Evolutionary conservation across 73 alveolate genomes (phyloP), one percentile per base, ranked within the genome.

Genomic region (Paramecium octaurelia): DNA sequence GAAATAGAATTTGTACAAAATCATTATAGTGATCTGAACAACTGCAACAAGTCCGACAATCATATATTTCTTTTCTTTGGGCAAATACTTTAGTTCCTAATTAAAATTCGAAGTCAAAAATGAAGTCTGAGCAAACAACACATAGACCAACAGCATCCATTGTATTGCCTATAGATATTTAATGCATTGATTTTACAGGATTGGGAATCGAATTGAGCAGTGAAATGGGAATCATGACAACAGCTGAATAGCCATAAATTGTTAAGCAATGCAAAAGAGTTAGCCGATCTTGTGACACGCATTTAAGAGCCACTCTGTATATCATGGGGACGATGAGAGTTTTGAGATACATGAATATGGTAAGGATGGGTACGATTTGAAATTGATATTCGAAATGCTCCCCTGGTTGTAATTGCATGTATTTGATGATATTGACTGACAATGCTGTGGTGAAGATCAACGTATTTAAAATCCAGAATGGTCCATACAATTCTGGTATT

Each of bases 401-500:
- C 2, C 91, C 75, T 43, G 46, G 29, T 73, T 36, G 8, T 36
- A 73, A 73, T 36, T 34, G 5, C 57, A 80, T 23, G n/a, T 80
- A 44, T 46, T 80, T 80, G 5, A 16, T 18, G 24, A 80, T 80
- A 20, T 80, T 80, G 12, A 27, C 70, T 10, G 76, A 44, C 18
- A 80, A 46, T 27, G 91, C 75, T 11, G 46, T 14, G 7, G 76
- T 80, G 35, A 80, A 80, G 16, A 80, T 80, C 10, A 80, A 42
- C 43, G 76, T 80, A 80, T 80, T 80, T 80, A 80, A 48, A 31
- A 80, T 80, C 91, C 91, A 80, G 48, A 80, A 80, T 40, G 91
- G 91, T 10, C 91, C 91, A 80, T 80, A 80, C 31, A 80, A 46
- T 23, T 80, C 91, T 12, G 91, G 91, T 80, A 80, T 80, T 8